phyloP scores from a whole-genome alignment of 371 early-diverging fungal species.

The Nosema muscidifuracis region DNA sequence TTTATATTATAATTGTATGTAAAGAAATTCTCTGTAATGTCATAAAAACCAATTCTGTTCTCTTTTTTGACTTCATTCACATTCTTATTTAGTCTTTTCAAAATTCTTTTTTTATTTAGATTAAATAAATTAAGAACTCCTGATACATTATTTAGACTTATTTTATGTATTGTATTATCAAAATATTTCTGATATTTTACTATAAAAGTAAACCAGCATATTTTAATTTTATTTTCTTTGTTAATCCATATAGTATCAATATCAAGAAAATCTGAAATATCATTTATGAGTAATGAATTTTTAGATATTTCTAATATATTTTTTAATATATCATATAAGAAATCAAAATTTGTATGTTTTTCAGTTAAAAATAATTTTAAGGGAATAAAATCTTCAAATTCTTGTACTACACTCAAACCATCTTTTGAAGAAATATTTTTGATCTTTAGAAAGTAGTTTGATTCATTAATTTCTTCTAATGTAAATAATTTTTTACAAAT shows the following conservation, averaged over 20 bases:
- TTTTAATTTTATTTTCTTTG: neutral
- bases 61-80: neutral
- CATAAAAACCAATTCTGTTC: neutral
- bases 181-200: neutral
- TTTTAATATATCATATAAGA: neutral
- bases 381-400: neutral
- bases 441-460: neutral
- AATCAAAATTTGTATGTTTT: no score
- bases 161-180: constrained; percentile 4
- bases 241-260: neutral
- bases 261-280: neutral
- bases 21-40: no score
- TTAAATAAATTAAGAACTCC: neutral
- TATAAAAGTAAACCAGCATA: constrained; percentile 3
- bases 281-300: neutral
- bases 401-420: neutral
- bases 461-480: neutral
- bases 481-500: no score
- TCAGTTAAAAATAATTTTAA: neutral
- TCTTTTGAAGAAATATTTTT: neutral
- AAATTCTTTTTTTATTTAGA: neutral
- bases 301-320: neutral
- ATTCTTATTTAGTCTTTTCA: no score
- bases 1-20: neutral
- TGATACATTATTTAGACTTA: neutral